phyloP scores from a whole-genome alignment of 495 filamentous ascomycete genomes.

The Daldinia decipiens region DNA sequence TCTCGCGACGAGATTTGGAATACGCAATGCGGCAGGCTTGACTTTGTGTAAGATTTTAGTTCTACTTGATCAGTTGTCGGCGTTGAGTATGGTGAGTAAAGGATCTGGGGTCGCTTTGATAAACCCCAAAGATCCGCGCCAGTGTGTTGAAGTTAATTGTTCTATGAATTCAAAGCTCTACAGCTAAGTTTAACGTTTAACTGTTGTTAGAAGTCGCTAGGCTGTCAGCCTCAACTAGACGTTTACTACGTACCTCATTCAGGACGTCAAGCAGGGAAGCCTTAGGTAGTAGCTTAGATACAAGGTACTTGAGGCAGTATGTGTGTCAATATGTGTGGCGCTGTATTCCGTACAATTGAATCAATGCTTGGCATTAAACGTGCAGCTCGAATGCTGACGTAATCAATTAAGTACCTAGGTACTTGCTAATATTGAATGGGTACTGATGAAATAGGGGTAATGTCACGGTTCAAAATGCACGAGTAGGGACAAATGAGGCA shows the following conservation, averaged over 20 bases:
- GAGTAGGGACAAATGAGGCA: too few species aligned
- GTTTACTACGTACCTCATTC: background rate
- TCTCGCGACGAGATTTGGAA: slow-evolving; percentile 17
- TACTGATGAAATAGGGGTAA: too few species aligned
- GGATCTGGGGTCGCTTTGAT: background rate
- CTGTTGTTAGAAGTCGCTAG: background rate
- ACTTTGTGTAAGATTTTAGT: slow-evolving; percentile 5
- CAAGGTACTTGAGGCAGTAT: slow-evolving; percentile 1
- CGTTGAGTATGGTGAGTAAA: background rate
- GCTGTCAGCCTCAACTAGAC: background rate
- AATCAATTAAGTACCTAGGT: background rate
- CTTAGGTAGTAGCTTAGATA: background rate
- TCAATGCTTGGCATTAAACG: background rate
- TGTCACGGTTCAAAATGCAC: too few species aligned
- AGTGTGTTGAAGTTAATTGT: background rate
- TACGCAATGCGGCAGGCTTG: background rate
- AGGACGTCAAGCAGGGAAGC: background rate
- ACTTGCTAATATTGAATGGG: too few species aligned
- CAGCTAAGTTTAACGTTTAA: background rate
- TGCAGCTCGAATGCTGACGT: background rate
- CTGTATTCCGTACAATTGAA: background rate
- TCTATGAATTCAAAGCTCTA: slow-evolving; percentile 11
- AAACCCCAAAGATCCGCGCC: background rate
- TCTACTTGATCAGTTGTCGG: slow-evolving; percentile 6
- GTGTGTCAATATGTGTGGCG: slow-evolving; percentile 4